Evolutionary conservation across 2,329 filamentous ascomycete genomes (phyloP), one percentile per base, ranked within the genome.

Genomic region (Trichoderma asperellum): DNA sequence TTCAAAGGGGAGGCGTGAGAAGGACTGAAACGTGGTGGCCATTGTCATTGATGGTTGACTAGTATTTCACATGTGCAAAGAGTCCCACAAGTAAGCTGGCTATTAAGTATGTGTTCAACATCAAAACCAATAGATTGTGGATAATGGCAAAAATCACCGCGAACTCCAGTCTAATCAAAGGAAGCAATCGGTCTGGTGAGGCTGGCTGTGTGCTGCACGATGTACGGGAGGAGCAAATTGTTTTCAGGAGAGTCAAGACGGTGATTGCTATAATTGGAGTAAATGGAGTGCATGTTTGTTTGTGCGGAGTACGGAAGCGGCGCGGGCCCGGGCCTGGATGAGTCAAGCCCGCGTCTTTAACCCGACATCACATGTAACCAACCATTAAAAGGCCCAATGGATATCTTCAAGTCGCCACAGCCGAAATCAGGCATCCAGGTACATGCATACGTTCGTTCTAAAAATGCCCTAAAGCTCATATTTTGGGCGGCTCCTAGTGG

Each of bases 11-110:
- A 71, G 70, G 11, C 47, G 68, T 2, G 64, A 5, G 34, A 71
- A 71, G 21, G 60, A 37, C 52, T 70, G 69, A 62, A 71, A 71
- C 14, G 65, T 70, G 14, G 64, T 40, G 24, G 53, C 53, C 63
- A 67, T 67, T 58, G 63, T 59, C 16, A 59, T 21, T 59, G 57
- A 59, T n/a, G 21, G 40, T 62, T 62, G 40, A 62, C 37, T 49
- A 14, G 3, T 52, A 4, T 57, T 57, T 57, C 29, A 27, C 29
- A 57, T 57, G 32, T 57, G 55, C 34, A n/a, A n/a, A n/a, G n/a
- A 14, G 55, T 57, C 27, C 32, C 32, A 27, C 55, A 57, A 57
- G 55, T 35, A 27, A 57, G 32, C 55, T 57, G 55, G 27, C 27
- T 35, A 57, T 57, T 12, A 57, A 57, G n/a, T n/a, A n/a, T n/a